Conservation (phyloP, 1,139 yeast species). For the Lodderomyces parapsilosis region DNA sequence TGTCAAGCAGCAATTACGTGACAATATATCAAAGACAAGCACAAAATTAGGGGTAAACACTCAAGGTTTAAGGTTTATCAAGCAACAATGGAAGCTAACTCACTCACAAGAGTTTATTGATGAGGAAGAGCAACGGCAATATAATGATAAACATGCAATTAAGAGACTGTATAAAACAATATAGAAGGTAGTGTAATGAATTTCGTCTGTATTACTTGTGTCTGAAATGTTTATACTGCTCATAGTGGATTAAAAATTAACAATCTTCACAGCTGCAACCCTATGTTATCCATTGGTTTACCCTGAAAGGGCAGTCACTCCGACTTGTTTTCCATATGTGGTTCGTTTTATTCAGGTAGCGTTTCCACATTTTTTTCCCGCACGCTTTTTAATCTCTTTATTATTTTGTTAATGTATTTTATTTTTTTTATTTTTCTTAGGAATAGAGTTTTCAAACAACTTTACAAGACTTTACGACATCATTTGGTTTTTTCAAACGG, state of each 20-base stretch:
- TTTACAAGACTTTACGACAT: constrained; percentile 1
- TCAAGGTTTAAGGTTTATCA: constrained; percentile 74
- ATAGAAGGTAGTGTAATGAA: constrained; percentile 1
- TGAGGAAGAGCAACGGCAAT: constrained; percentile 56
- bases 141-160: constrained; percentile 53
- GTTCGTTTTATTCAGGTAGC: constrained; percentile 2
- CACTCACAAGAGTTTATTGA: constrained; percentile 78
- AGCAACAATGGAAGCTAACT: constrained; percentile 73
- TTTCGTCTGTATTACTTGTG: too few species aligned
- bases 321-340: too few species aligned
- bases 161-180: constrained; percentile 66
- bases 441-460: too few species aligned
- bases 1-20: constrained; percentile 57
- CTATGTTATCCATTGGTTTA: too few species aligned
- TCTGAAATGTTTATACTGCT: too few species aligned
- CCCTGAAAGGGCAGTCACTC: too few species aligned
- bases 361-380: neutral
- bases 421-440: neutral
- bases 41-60: constrained; percentile 80
- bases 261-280: too few species aligned
- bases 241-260: too few species aligned
- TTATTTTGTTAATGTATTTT: constrained; percentile 2
- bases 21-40: constrained; percentile 50
- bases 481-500: neutral
- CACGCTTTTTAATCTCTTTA: neutral